Percentiles rank a stretch among this genome's conserved stretches.
Conservation (phyloP, 2,329 filamentous ascomycete genomes). For the Fusarium penzigii region DNA sequence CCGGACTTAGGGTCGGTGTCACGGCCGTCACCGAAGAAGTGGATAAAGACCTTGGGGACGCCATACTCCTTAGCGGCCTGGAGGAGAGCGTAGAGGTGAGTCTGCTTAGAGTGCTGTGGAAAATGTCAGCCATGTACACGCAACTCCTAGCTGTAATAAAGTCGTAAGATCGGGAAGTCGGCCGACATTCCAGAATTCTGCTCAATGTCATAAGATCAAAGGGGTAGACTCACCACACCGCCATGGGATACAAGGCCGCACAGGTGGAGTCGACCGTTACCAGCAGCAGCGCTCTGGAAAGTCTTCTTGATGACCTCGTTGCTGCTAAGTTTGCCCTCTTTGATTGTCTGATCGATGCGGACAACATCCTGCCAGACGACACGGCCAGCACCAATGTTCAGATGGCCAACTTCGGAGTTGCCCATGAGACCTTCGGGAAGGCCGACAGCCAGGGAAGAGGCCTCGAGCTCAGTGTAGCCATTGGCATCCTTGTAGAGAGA, state of each 20-base stretch:
- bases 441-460: slow-evolving; percentile 92
- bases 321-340: slow-evolving; percentile 76
- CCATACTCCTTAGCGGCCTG: slow-evolving; percentile 85
- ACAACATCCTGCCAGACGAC: slow-evolving; percentile 99
- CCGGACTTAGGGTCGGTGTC: slow-evolving; percentile 98
- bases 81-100: slow-evolving; percentile 84
- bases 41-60: slow-evolving; percentile 91
- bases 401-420: slow-evolving; percentile 96
- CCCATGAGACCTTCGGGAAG: slow-evolving; percentile 97
- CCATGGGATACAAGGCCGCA: slow-evolving; percentile 92
- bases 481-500: slow-evolving; percentile 78
- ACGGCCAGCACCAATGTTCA: slow-evolving; percentile 96
- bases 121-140: slow-evolving; percentile 8
- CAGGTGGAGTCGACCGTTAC: slow-evolving; percentile 90
- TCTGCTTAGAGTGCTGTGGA: slow-evolving; percentile 85
- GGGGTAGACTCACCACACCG: slow-evolving; percentile 66
- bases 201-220: not conserved
- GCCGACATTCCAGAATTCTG: too few relatives aligned
- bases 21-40: slow-evolving; percentile 98
- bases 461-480: slow-evolving; percentile 90
- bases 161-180: too few relatives aligned
- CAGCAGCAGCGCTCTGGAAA: slow-evolving; percentile 78
- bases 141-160: not conserved
- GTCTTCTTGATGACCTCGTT: slow-evolving; percentile 75
- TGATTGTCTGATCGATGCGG: slow-evolving; percentile 90